Conservation (phyloP, 2,329 filamentous ascomycete species). For the Phyllosticta paracitricarpa region DNA sequence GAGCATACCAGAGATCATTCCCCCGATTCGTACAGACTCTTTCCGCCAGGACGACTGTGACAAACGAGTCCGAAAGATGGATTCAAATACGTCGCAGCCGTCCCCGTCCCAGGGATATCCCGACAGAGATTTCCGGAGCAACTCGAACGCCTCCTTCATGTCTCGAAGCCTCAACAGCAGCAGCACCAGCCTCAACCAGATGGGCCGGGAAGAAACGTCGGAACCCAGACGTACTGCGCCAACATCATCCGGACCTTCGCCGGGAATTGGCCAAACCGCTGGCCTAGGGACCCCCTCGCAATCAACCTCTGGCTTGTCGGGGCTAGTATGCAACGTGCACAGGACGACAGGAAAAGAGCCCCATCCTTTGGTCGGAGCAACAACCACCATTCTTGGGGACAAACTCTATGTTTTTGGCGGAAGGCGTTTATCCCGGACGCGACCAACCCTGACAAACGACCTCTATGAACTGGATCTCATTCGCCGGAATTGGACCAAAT, state of each 20-base stretch:
- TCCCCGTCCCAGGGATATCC: slow-evolving; percentile 33
- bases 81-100: slow-evolving; percentile 35
- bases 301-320: slow-evolving; percentile 52
- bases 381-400: slow-evolving; percentile 88
- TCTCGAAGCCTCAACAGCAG: slow-evolving; percentile 34
- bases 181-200: slow-evolving; percentile 34
- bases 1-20: slow-evolving; percentile 16
- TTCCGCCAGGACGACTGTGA: slow-evolving; percentile 32
- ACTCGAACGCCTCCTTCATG: slow-evolving; percentile 24
- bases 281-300: slow-evolving; percentile 28
- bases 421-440: slow-evolving; percentile 71
- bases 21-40: slow-evolving; percentile 30
- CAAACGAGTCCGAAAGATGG: slow-evolving; percentile 35
- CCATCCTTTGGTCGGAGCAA: slow-evolving; percentile 83
- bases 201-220: slow-evolving; percentile 25
- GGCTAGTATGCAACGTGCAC: slow-evolving; percentile 59
- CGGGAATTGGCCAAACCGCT: slow-evolving; percentile 18
- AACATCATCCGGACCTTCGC: slow-evolving; percentile 41
- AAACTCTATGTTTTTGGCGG: slow-evolving; percentile 97
- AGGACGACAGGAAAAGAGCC: slow-evolving; percentile 87
- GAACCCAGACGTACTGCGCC: slow-evolving; percentile 19
- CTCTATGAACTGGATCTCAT: slow-evolving; percentile 91
- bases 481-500: slow-evolving; percentile 81
- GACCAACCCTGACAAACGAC: slow-evolving; percentile 77
- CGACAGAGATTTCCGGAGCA: slow-evolving; percentile 21